Conservation (phyloP, 495 filamentous ascomycete species). For the Neurospora discreta region DNA sequence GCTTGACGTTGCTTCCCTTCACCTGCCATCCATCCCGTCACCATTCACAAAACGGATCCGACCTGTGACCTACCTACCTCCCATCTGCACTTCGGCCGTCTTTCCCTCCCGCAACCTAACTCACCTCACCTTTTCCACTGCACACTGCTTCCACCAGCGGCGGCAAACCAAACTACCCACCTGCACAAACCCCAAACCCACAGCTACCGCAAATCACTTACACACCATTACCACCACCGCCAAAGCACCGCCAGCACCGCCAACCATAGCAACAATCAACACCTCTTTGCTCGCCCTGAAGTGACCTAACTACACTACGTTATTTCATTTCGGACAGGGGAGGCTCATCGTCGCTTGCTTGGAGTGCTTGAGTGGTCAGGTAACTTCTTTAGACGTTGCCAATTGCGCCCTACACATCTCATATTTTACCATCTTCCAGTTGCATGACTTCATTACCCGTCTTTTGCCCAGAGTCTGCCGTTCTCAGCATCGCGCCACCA, state of each 20-base stretch:
- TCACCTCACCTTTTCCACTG: background rate
- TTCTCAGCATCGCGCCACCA: slow-evolving; percentile 2
- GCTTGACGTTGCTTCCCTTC: background rate
- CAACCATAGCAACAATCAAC: background rate
- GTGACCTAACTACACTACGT: background rate
- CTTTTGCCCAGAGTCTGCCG: background rate
- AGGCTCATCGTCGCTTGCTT: background rate
- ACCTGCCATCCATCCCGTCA: background rate
- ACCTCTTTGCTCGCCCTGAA: background rate
- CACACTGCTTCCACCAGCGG: background rate
- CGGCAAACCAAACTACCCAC: background rate
- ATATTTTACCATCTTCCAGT: background rate
- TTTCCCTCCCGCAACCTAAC: background rate
- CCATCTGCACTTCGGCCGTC: background rate
- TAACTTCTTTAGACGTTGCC: background rate
- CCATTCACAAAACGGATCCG: background rate
- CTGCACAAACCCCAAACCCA: background rate
- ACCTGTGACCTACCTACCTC: background rate
- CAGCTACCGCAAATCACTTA: background rate
- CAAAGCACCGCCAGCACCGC: background rate
- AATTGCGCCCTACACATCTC: background rate
- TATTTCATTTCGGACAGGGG: background rate
- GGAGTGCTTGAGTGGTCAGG: background rate
- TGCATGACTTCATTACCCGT: slow-evolving; percentile 28
- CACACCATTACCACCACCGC: background rate